These are phyloP conservation scores for Daldinia grandis DNA, from an alignment of 495 filamentous ascomycete species.

Conservation along the genomic window DNA sequence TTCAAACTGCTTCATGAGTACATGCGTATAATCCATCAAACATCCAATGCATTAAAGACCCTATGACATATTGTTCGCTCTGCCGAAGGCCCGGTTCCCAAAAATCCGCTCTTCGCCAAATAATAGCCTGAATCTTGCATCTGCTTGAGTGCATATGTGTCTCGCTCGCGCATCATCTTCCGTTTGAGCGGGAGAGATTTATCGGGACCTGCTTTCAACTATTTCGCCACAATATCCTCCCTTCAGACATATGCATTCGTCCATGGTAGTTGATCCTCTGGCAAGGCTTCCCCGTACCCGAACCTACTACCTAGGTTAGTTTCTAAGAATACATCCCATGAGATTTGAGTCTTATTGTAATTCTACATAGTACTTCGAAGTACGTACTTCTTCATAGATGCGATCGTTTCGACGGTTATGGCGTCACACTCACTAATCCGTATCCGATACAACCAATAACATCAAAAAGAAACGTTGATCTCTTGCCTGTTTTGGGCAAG, in stretches of 20 bases:
- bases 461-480: conserved; percentile 2
- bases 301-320: conserved; percentile 2
- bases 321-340: conserved; percentile 39
- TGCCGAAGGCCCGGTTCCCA: conserved; percentile 21
- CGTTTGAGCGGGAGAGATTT: conserved; percentile 22
- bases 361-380: background rate
- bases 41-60: conserved; percentile 7
- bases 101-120: background rate
- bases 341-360: conserved; percentile 5
- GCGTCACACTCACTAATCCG: conserved; percentile 27
- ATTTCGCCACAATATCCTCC: conserved; percentile 17
- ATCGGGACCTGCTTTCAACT: conserved; percentile 17
- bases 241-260: background rate
- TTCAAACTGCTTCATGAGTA: conserved; percentile 20
- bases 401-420: conserved; percentile 28
- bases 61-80: conserved; percentile 18
- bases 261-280: background rate
- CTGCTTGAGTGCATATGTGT: background rate
- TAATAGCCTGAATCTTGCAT: conserved; percentile 37
- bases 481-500: conserved; percentile 27
- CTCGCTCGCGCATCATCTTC: conserved; percentile 16
- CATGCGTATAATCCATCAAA: conserved; percentile 4
- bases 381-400: conserved; percentile 18
- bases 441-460: conserved; percentile 27
- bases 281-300: background rate